These are phyloP conservation scores for Heliocybe sulcata DNA, from an alignment of 1,284 basidiomycete genomes.

Conservation along the genomic window DNA sequence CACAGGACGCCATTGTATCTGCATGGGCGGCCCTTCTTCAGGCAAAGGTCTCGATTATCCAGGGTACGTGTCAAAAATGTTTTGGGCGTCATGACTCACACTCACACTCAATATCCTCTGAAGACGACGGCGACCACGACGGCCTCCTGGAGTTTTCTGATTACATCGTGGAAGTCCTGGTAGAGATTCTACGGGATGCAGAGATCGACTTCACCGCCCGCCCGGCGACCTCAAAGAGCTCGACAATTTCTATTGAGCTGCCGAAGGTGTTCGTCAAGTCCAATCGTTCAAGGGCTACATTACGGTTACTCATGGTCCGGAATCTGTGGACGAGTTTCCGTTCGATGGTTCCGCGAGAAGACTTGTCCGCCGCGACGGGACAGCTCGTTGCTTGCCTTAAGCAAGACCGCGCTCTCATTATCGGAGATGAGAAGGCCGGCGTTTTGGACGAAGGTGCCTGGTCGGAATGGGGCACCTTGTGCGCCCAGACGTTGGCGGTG, in stretches of 20 bases:
- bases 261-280: conserved; percentile 19
- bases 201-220: conserved; percentile 36
- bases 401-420: conserved; percentile 37
- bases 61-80: conserved; percentile 11
- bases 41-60: conserved; percentile 24
- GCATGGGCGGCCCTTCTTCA: conserved; percentile 35
- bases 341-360: conserved; percentile 30
- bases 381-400: conserved; percentile 40
- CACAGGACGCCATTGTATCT: conserved; percentile 27
- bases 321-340: conserved; percentile 46
- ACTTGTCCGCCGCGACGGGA: conserved; percentile 34
- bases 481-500: conserved; percentile 39
- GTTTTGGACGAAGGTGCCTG: conserved; percentile 26
- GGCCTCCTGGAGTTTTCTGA: conserved; percentile 29
- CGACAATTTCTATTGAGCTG: conserved; percentile 10
- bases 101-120: conserved; percentile 18
- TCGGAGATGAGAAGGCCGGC: conserved; percentile 31
- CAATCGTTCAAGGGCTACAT: conserved; percentile 20
- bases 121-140: conserved; percentile 10
- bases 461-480: conserved; percentile 51
- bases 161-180: conserved; percentile 34
- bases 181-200: conserved; percentile 43
- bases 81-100: background rate
- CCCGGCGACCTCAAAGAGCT: conserved; percentile 6
- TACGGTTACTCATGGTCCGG: conserved; percentile 46